Base-by-base conservation (phyloP, 2,329 filamentous ascomycete species). In the Orbilia blumenaviensis region DNA sequence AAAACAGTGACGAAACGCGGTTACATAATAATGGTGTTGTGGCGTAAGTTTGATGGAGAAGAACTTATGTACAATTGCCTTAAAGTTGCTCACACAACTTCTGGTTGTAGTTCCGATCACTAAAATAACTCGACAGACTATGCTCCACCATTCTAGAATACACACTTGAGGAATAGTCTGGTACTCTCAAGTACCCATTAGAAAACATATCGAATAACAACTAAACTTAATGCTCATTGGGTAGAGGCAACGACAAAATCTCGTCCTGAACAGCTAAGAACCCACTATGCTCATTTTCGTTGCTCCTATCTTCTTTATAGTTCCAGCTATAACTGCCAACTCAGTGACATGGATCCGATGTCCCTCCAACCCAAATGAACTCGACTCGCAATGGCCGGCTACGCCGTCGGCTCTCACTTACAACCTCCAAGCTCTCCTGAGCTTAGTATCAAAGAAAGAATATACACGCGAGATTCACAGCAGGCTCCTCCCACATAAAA, bases 351-450 rank as follows among this genome's bases (percentile, higher is more conserved):
- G 69, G 69, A 41, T 32, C 1, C 7, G 21, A 2, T 74, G 69
- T 16, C 52, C 16, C 6, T 1, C 18, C 12, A 16, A 6, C 25
- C 14, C 12, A 14, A 10, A 32, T 29, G 58, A 64, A 9, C 14
- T 61, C 18, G 21, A 64, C 27, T 10, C 34, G 18, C 14, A 52
- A 32, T 62, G 29, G 36, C 50, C 32, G 2, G 29, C 41, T 10
- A 36, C 48, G n/a, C 27, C 44, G 3, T 60, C 68, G 3, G n/a
- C 29, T 10, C 42, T 73, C 2, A 66, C 61, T 16, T n/a, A 46
- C 14, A 73, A 73, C 21, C 48, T 64, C 27, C n/a, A 54, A 8
- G 8, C 29, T n/a, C 34, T 73, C 5, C 48, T 73, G 21, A 12
- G 2, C 9, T 8, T 38, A 2, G 27, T 73, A 2, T 66, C 60